Percentiles rank a stretch among this genome's conserved stretches.
These are phyloP conservation scores for Gardenia jasminoides DNA, from an alignment of 257 asterid genomes.

Conservation along the genomic window DNA sequence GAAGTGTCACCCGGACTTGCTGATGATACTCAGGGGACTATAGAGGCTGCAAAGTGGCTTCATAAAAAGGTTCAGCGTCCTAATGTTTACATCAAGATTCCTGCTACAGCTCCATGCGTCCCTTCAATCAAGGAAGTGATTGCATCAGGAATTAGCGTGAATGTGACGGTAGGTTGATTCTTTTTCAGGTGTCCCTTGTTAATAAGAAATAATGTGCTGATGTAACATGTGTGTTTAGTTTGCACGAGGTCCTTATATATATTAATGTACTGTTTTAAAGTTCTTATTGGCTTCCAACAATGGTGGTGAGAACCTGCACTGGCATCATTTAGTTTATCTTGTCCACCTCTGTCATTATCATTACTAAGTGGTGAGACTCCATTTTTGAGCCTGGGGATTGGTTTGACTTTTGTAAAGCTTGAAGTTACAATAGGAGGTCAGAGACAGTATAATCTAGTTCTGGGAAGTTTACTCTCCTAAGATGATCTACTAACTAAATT, in stretches of 20 bases:
- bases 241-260: not conserved
- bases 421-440: not conserved
- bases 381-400: not conserved
- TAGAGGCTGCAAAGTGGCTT: conserved; percentile 94
- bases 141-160: conserved; percentile 86
- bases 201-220: not conserved
- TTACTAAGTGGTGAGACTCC: not conserved
- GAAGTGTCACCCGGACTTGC: conserved; percentile 98
- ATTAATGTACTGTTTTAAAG: not conserved
- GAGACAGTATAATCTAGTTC: not conserved
- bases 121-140: conserved; percentile 99
- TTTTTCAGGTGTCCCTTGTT: not conserved
- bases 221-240: not conserved
- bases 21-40: conserved; percentile 84
- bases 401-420: not conserved
- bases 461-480: not conserved
- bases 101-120: conserved; percentile 95
- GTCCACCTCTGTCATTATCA: not conserved
- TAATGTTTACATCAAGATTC: conserved; percentile 94
- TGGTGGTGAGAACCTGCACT: not conserved
- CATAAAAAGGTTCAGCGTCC: conserved; percentile 80
- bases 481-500: not conserved
- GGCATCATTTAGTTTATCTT: not conserved
- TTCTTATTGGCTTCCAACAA: not conserved
- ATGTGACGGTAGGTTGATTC: conserved; percentile 78